phyloP scores from a whole-genome alignment of 2,329 filamentous ascomycete genomes.

The Phoma herbarum region DNA sequence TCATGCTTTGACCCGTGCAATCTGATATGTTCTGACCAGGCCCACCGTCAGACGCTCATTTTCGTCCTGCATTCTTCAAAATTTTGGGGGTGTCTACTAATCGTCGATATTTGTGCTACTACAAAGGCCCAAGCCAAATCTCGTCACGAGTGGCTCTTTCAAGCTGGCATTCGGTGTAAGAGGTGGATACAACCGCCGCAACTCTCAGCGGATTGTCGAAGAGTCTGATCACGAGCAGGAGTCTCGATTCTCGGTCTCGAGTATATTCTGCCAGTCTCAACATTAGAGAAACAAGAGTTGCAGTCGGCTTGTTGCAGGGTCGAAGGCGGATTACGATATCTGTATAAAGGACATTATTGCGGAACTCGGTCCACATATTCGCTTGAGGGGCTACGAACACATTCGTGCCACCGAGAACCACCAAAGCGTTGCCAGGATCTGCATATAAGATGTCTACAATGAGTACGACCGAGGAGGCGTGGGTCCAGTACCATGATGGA shows the following conservation, averaged over 20 bases:
- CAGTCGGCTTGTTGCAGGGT: background rate
- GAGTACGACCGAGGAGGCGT: slow-evolving; percentile 27
- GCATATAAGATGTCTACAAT: slow-evolving; percentile 23
- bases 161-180: background rate
- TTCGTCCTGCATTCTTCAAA: background rate
- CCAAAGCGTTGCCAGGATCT: background rate
- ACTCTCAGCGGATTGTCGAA: too few relatives aligned
- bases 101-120: background rate
- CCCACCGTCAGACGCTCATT: background rate
- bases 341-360: background rate
- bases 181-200: too few relatives aligned
- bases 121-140: background rate
- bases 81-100: background rate
- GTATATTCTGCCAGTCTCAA: background rate
- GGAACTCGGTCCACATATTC: background rate
- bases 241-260: background rate
- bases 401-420: background rate
- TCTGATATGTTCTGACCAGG: background rate
- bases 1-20: background rate
- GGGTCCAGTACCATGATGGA: slow-evolving; percentile 46
- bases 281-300: background rate
- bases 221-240: background rate
- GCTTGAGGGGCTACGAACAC: background rate
- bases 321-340: background rate
- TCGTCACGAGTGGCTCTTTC: background rate